Evolutionary conservation across 352 stramenopile genomes (phyloP).

Genomic region (Globisporangium cederbergense): DNA sequence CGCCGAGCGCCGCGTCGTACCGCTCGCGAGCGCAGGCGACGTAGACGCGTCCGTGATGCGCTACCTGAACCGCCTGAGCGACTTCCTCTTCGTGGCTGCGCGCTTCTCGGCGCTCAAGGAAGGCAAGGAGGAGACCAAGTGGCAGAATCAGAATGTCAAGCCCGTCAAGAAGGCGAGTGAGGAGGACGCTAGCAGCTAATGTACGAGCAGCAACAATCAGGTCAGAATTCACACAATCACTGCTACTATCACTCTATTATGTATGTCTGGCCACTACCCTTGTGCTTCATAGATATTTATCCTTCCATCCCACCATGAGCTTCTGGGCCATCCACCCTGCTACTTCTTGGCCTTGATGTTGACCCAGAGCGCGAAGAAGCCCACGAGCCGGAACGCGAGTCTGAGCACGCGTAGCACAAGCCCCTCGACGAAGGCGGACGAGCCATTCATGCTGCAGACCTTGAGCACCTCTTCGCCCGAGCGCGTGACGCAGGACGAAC

Average conservation of each 20-base stretch:
- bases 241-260: background rate
- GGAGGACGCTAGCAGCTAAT: slow-evolving; percentile 1
- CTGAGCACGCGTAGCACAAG: slow-evolving; percentile 33
- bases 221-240: background rate
- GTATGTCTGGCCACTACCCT: background rate
- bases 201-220: background rate
- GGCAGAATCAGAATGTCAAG: slow-evolving; percentile 74
- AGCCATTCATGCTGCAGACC: slow-evolving; percentile 39
- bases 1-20: slow-evolving; percentile 82
- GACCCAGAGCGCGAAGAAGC: slow-evolving; percentile 29
- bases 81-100: slow-evolving; percentile 87
- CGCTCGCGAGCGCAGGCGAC: slow-evolving; percentile 61
- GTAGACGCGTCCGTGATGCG: slow-evolving; percentile 72
- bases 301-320: too few relatives aligned
- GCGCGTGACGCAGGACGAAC: background rate
- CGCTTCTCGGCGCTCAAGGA: slow-evolving; percentile 57
- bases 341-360: slow-evolving; percentile 19
- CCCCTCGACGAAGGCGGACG: slow-evolving; percentile 22
- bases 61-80: slow-evolving; percentile 86
- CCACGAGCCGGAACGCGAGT: slow-evolving; percentile 30
- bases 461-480: slow-evolving; percentile 25
- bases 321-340: background rate
- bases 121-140: slow-evolving; percentile 75
- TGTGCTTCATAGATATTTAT: background rate
- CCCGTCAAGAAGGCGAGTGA: slow-evolving; percentile 21